Conservation (phyloP, 805 yeast species). For the Starmera dryadoides region DNA sequence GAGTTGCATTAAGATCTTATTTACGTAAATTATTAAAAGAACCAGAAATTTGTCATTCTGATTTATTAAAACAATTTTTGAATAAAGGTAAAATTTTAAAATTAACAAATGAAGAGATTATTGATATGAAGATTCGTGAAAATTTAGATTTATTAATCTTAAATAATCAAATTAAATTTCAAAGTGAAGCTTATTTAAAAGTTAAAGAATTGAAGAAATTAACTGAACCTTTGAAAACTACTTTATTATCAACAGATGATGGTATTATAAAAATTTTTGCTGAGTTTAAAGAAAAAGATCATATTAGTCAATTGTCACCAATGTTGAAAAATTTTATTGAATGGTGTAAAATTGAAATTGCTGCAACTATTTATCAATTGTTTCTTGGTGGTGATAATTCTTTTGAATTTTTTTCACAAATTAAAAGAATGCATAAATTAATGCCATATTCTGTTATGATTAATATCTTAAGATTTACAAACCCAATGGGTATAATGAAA, state of each 20-base stretch:
- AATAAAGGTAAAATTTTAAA: conserved; percentile 28
- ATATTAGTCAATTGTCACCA: conserved; percentile 54
- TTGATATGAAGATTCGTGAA: conserved; percentile 52
- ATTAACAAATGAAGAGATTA: conserved; percentile 34
- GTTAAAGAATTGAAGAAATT: conserved; percentile 47
- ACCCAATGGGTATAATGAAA: conserved; percentile 80
- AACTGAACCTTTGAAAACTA: conserved; percentile 51
- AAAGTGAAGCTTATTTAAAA: conserved; percentile 54
- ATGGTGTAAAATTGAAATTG: conserved; percentile 76
- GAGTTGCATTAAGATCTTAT: conserved; percentile 75
- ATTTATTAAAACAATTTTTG: conserved; percentile 47
- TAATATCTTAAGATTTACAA: conserved; percentile 73
- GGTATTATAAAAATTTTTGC: conserved; percentile 57
- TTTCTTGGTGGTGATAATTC: conserved; percentile 80
- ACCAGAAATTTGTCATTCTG: conserved; percentile 47
- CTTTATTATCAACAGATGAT: conserved; percentile 39
- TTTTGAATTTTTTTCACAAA: conserved; percentile 64
- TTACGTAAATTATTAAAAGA: conserved; percentile 44
- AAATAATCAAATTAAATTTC: conserved; percentile 66
- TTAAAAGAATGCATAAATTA: conserved; percentile 62
- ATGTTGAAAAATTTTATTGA: conserved; percentile 64
- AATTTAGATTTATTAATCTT: conserved; percentile 54
- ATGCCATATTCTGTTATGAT: conserved; percentile 78
- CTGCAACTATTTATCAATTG: conserved; percentile 76
- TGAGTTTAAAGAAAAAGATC: conserved; percentile 52